Base-by-base conservation (phyloP, 2,329 filamentous ascomycete species). In the Aphanocladium album region DNA sequence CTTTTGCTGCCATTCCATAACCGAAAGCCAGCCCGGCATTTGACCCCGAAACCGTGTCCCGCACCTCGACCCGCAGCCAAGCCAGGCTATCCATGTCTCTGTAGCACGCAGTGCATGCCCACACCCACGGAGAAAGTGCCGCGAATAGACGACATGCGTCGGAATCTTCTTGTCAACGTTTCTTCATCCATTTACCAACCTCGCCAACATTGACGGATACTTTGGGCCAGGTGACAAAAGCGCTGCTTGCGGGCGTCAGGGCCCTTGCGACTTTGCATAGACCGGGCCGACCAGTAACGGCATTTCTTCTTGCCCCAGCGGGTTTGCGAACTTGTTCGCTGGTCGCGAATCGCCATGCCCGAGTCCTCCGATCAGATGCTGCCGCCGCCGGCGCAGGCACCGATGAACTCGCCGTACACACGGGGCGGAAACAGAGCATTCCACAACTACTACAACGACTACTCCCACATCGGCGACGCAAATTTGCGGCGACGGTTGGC, bases 401-500 rank as follows among this genome's bases (percentile, higher is more conserved):
- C 65, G 66, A 47, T 70, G 69, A 61, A 70, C 71, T 41, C 75
- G 4, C 8, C 16, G 6, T 53, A 76, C 60, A 87, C 84, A 1
- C 76, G 79, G 57, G 86, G 86, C 64, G 85, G 86, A 61, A 89
- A 89, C 69, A 80, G 83, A 63, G 87, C 87, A 47, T 90, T 89
- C 71, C 85, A 89, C 76, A 90, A 90, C 72, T 90, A 89, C 72
- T 83, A 87, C 76, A 89, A 89, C 69, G 85, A 89, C 71, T 89
- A 75, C 66, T 83, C 80, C 8, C 83, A 85, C 65, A 83, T 88
- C 37, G 71, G 82, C 64, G 89, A 93, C 70, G 88, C 89, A n/a
- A 90, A 91, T 67, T 82, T 93, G 67, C 84, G 89, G 59, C 82
- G 90, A 64, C 84, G 89, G 60, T 82, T 90, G 61, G 90, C 90